Evolutionary conservation across 306 rosid species (phyloP).

Genomic region (Prosopis cineraria): DNA sequence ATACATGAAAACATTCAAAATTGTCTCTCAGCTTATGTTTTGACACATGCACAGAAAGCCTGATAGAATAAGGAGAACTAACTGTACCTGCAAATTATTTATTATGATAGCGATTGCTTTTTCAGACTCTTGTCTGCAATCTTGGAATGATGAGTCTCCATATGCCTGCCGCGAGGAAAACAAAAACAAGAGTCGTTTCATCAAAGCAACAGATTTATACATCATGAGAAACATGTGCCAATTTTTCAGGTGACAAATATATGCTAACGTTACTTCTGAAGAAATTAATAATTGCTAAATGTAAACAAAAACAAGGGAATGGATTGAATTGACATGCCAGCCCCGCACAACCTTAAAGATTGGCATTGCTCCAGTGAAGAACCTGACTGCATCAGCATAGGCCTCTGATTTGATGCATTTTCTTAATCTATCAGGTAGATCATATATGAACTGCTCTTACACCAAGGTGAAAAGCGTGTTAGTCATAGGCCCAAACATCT

Average conservation of each 20-base stretch:
- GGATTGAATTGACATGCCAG: constrained; percentile 17
- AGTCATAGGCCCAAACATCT: constrained; percentile 12
- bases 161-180: constrained; percentile 53
- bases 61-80: constrained; percentile 12
- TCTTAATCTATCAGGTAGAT: constrained; percentile 82
- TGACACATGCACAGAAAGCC: not conserved
- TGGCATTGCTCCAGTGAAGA: constrained; percentile 89
- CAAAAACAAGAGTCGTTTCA: constrained; percentile 21
- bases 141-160: constrained; percentile 88
- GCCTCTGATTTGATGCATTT: constrained; percentile 92
- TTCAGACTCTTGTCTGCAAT: constrained; percentile 91
- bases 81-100: constrained; percentile 71
- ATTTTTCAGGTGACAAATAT: not conserved
- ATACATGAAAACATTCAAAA: not conserved
- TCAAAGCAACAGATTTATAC: constrained; percentile 2
- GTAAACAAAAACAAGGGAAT: constrained; percentile 1
- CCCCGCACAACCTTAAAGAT: constrained; percentile 68
- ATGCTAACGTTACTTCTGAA: not conserved
- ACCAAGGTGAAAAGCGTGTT: constrained; percentile 31
- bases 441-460: constrained; percentile 87
- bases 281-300: not conserved
- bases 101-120: constrained; percentile 73
- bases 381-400: constrained; percentile 89
- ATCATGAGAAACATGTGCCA: not conserved
- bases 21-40: not conserved